A percentile compares a stretch with the other conserved stretches of the same genome.
These are phyloP conservation scores for Ceratocystis albifundus DNA, from an alignment of 2,329 filamentous ascomycete genomes.

Conservation along the genomic window DNA sequence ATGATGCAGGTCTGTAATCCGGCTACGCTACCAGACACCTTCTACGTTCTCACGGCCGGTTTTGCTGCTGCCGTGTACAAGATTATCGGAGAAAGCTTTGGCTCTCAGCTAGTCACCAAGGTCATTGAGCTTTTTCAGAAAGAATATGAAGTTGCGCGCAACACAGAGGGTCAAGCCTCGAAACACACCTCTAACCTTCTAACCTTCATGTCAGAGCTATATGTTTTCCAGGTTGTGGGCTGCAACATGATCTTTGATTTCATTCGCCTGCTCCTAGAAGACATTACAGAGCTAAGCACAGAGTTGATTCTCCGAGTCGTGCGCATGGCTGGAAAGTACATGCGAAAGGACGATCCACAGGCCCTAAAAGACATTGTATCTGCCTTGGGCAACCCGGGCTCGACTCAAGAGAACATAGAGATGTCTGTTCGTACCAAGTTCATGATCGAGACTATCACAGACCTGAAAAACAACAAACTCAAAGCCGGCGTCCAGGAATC, in stretches of 20 bases:
- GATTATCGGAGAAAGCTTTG: slow-evolving; percentile 76
- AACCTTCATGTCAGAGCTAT: slow-evolving; percentile 72
- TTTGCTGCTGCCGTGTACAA: slow-evolving; percentile 84
- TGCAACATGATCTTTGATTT: slow-evolving; percentile 83
- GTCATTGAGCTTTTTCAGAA: slow-evolving; percentile 64
- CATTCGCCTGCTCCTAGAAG: slow-evolving; percentile 61
- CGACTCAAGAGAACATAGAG: slow-evolving; percentile 55
- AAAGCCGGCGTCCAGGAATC: slow-evolving; percentile 64
- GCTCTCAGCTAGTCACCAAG: slow-evolving; percentile 70
- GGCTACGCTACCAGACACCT: slow-evolving; percentile 70
- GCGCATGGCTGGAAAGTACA: slow-evolving; percentile 65
- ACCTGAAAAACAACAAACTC: slow-evolving; percentile 86
- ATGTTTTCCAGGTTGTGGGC: slow-evolving; percentile 81
- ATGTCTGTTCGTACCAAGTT: slow-evolving; percentile 85
- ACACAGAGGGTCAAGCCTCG: slow-evolving; percentile 28
- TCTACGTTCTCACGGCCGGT: slow-evolving; percentile 79
- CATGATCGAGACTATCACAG: slow-evolving; percentile 93
- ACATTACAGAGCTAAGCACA: slow-evolving; percentile 74
- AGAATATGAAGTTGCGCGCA: slow-evolving; percentile 40
- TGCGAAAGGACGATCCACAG: slow-evolving; percentile 79
- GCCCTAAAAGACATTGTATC: slow-evolving; percentile 80
- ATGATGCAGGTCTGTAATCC: slow-evolving; percentile 69
- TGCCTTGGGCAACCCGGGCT: slow-evolving; percentile 56
- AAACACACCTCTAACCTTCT: slow-evolving; percentile 56
- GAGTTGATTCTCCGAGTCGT: slow-evolving; percentile 79